Evolutionary conservation across 2,329 filamentous ascomycete species (phyloP), one percentile per base, ranked within the genome.

Genomic region (Dichotomopilus funicola): DNA sequence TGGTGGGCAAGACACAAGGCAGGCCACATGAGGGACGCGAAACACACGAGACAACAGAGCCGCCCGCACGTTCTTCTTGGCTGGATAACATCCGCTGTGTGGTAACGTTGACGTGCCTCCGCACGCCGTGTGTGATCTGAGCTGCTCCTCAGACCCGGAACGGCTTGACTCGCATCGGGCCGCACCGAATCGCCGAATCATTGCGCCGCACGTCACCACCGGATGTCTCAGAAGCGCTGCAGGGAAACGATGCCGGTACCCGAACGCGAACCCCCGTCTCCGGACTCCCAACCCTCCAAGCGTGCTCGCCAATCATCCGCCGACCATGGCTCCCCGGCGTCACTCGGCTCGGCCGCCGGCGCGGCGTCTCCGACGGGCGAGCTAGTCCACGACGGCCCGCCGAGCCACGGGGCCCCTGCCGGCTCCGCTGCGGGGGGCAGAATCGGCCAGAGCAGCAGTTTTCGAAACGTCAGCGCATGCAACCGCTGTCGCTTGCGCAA

Each of bases 401-500:
- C 11, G 12, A 42, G 40, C 11, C 40, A 42, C 50, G 67, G 66
- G n/a, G 59, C 60, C 13, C 11, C 7, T 42, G 40, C 7, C 6
- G 40, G 11, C 6, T 11, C 40, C 5, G 40, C 6, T 6, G 40
- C 40, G 6, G 40, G 40, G 37, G 67, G 66, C 41, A 82, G 80
- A 64, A 70, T 74, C 11, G 78, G 78, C 8, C 80, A 83, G 69
- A 82, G 80, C 68, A 83, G 78, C 69, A 85, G 78, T 62, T 92
- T 92, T 67, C 85, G 88, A 64, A 92, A 91, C 70, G 92, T 97
- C 61, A 95, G 89, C 70, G 92, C 92, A 55, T 97, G 92, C 73
- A 96, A 96, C 74, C 83, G 91, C 42, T 97, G 92, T 71, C 83
- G 92, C 46, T 75, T 95, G 69, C 83, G 92, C 66, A 97, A 97